Evolutionary conservation across 345 rosid genomes (phyloP).

Genomic region (Mercurialis annua): DNA sequence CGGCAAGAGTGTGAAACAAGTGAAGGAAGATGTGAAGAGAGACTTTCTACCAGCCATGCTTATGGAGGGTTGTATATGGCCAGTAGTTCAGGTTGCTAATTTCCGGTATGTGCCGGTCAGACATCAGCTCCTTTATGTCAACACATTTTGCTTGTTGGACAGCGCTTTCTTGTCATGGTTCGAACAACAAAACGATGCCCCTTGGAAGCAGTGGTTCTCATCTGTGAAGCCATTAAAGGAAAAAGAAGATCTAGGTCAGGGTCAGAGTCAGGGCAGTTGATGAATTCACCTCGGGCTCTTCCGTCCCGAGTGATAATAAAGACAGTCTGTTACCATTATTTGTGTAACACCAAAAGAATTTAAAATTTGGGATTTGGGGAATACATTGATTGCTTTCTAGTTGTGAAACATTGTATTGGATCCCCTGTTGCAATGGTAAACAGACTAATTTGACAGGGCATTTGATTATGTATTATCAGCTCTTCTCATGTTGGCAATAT

Average conservation of each 20-base stretch:
- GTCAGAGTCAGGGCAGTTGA: constrained; percentile 37
- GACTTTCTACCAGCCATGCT: constrained; percentile 90
- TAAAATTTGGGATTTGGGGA: constrained; percentile 15
- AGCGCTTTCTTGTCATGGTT: constrained; percentile 83
- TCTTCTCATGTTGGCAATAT: background rate
- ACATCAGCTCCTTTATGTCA: constrained; percentile 86
- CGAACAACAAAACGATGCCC: constrained; percentile 90
- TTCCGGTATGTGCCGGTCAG: constrained; percentile 79
- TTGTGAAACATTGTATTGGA: background rate
- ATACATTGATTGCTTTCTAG: constrained; percentile 14
- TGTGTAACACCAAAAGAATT: constrained; percentile 16
- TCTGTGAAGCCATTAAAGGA: constrained; percentile 50
- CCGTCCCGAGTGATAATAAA: constrained; percentile 1
- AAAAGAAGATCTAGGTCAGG: constrained; percentile 36
- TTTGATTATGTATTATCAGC: background rate
- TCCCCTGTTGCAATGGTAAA: background rate
- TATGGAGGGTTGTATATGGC: constrained; percentile 86
- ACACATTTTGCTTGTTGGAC: constrained; percentile 83
- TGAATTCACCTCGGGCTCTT: constrained; percentile 17
- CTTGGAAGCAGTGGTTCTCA: constrained; percentile 90
- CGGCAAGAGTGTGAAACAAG: constrained; percentile 60
- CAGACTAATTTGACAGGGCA: constrained; percentile 1
- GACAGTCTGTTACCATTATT: constrained; percentile 8
- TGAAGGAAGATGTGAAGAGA: constrained; percentile 81
- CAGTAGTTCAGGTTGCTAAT: constrained; percentile 75